These are phyloP conservation scores for Kurtzmaniella quercitrusa DNA, from an alignment of 1,139 yeast genomes.

Conservation along the genomic window DNA sequence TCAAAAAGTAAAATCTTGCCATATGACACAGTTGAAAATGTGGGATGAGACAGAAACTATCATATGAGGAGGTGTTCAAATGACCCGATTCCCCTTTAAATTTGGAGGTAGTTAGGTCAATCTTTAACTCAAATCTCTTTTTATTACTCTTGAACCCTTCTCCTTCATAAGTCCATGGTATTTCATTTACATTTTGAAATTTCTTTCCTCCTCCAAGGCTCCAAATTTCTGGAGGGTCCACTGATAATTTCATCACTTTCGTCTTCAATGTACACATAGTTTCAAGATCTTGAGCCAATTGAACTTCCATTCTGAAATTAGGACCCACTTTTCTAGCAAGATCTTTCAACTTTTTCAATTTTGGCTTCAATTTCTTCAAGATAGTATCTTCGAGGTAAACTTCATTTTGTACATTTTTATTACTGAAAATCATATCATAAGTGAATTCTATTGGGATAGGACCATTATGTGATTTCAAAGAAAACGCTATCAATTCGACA, in stretches of 20 bases:
- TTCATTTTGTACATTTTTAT: slow-evolving; percentile 12
- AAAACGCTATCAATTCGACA: slow-evolving; percentile 33
- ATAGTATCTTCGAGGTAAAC: slow-evolving; percentile 27
- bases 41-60: slow-evolving; percentile 19
- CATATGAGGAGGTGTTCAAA: slow-evolving; percentile 9
- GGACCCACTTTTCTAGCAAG: slow-evolving; percentile 18
- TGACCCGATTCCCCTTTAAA: slow-evolving; percentile 2
- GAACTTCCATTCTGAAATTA: slow-evolving; percentile 25
- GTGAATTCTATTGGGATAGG: slow-evolving; percentile 39
- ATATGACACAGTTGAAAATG: slow-evolving; percentile 21
- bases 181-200: not conserved
- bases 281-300: slow-evolving; percentile 27
- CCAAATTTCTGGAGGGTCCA: slow-evolving; percentile 13
- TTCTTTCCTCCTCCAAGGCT: not conserved
- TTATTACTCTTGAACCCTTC: not conserved
- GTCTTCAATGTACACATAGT: slow-evolving; percentile 27
- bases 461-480: slow-evolving; percentile 31
- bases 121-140: slow-evolving; percentile 3
- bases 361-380: not conserved
- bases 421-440: slow-evolving; percentile 35
- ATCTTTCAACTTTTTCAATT: not conserved
- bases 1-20: slow-evolving; percentile 19
- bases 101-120: slow-evolving; percentile 3
- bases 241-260: slow-evolving; percentile 22
- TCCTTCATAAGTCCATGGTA: not conserved